Percentiles rank a stretch among this genome's conserved stretches.
Evolutionary conservation across 441 rosid genomes (phyloP).

Genomic region (Erodium trifolium): DNA sequence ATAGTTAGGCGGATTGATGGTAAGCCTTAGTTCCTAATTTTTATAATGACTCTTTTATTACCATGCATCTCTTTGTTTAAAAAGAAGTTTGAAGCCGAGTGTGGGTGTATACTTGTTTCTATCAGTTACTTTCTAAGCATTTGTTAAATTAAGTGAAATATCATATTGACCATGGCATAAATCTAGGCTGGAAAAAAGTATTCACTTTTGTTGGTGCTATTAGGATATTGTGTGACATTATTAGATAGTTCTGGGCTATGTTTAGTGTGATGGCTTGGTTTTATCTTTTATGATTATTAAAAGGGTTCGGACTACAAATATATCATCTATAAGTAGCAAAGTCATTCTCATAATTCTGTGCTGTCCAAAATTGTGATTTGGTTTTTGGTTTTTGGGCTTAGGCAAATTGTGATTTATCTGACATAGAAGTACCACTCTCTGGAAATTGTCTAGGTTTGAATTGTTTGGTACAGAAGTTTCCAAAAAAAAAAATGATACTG

Average conservation of each 20-base stretch:
- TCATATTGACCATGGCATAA: not conserved
- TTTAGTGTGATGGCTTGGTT: not conserved
- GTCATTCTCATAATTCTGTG: not conserved
- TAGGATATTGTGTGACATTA: too few species aligned
- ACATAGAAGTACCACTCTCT: not conserved
- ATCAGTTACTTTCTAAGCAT: too few species aligned
- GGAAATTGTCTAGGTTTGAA: too few species aligned
- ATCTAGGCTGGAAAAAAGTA: not conserved
- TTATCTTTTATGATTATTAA: not conserved
- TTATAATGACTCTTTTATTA: not conserved
- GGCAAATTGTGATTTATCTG: too few species aligned
- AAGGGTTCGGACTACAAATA: not conserved
- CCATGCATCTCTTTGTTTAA: not conserved
- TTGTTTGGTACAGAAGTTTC: too few species aligned
- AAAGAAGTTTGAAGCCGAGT: not conserved
- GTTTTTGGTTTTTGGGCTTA: too few species aligned
- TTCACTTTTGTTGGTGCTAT: not conserved
- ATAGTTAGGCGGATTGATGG: constrained; percentile 95
- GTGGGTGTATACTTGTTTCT: too few species aligned
- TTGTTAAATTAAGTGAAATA: not conserved
- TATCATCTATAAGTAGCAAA: not conserved
- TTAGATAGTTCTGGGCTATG: too few species aligned
- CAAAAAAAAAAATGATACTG: not conserved
- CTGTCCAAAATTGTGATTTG: too few species aligned
- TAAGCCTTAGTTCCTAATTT: constrained; percentile 21